Evolutionary conservation across 2,329 filamentous ascomycete species (phyloP).

Genomic region (Paracamarosporium sp.): DNA sequence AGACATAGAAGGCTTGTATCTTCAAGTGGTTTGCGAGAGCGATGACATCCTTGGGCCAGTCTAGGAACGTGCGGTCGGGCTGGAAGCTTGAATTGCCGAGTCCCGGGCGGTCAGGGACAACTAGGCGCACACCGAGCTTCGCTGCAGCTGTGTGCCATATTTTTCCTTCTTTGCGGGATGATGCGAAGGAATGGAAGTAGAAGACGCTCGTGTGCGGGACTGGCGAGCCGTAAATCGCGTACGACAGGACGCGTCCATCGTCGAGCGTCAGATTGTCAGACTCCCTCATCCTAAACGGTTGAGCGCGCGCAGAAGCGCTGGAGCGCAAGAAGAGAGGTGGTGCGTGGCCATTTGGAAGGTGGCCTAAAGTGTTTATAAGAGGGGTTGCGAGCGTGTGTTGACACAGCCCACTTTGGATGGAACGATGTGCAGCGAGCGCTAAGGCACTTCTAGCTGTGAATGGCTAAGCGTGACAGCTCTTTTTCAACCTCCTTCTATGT

Average conservation of each 20-base stretch:
- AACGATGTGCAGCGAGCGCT: not conserved
- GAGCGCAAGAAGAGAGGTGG: not conserved
- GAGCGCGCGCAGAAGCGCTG: not conserved
- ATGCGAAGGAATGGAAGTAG: slow-evolving; percentile 54
- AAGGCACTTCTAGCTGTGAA: not conserved
- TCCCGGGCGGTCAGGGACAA: slow-evolving; percentile 54
- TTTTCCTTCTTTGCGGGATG: slow-evolving; percentile 51
- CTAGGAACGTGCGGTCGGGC: slow-evolving; percentile 44
- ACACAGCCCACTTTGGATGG: slow-evolving; percentile 4
- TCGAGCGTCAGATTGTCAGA: slow-evolving; percentile 33
- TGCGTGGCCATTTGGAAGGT: not conserved
- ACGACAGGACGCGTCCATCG: slow-evolving; percentile 52
- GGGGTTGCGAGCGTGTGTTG: slow-evolving; percentile 1
- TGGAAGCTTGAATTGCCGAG: slow-evolving; percentile 52
- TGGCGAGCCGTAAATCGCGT: slow-evolving; percentile 51
- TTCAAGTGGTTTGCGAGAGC: slow-evolving; percentile 50
- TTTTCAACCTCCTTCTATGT: not conserved
- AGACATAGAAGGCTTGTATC: slow-evolving; percentile 50
- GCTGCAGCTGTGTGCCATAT: slow-evolving; percentile 41
- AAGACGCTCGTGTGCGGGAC: slow-evolving; percentile 50
- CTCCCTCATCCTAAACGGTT: slow-evolving; percentile 23
- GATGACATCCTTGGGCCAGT: slow-evolving; percentile 53
- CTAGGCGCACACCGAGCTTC: slow-evolving; percentile 47
- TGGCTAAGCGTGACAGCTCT: not conserved
- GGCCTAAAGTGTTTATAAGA: not conserved